Conservation (phyloP, 176 grass and related monocot species). For the Chloris gayana region DNA sequence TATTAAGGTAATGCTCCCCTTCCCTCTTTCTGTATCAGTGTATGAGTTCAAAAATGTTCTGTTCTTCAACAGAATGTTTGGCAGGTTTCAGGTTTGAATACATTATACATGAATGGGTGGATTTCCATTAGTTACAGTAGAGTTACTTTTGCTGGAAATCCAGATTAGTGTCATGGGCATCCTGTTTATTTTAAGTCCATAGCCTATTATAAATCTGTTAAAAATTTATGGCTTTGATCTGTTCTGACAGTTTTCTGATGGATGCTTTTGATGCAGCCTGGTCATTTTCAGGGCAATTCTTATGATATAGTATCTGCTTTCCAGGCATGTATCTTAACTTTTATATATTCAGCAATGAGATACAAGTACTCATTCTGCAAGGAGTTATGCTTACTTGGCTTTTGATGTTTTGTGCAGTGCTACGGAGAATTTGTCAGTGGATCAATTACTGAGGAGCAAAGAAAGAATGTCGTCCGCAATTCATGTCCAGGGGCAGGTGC, state of each 20-base stretch:
- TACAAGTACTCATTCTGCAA: constrained; percentile 1
- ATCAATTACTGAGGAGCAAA: constrained; percentile 84
- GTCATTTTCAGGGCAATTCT: constrained; percentile 87
- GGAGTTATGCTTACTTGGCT: constrained; percentile 21
- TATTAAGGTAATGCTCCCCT: constrained; percentile 70
- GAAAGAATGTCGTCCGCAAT: constrained; percentile 85
- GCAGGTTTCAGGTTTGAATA: neutral
- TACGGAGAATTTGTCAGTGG: constrained; percentile 95
- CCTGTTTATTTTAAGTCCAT: neutral
- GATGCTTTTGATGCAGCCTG: constrained; percentile 72
- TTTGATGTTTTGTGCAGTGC: constrained; percentile 53
- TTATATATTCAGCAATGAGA: neutral
- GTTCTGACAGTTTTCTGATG: constrained; percentile 21
- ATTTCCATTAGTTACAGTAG: neutral
- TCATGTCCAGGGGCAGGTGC: constrained; percentile 97
- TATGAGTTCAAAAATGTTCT: neutral
- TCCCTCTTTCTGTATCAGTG: neutral
- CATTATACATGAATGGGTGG: neutral
- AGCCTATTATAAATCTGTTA: neutral
- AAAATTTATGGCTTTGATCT: neutral
- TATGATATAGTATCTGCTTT: constrained; percentile 99
- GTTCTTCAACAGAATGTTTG: constrained; percentile 27
- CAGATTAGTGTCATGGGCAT: neutral
- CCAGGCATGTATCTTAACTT: constrained; percentile 54
- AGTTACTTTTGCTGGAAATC: constrained; percentile 16